Evolutionary conservation across 345 rosid species (phyloP).

Genomic region (rapeseed (Brassica napus)): DNA sequence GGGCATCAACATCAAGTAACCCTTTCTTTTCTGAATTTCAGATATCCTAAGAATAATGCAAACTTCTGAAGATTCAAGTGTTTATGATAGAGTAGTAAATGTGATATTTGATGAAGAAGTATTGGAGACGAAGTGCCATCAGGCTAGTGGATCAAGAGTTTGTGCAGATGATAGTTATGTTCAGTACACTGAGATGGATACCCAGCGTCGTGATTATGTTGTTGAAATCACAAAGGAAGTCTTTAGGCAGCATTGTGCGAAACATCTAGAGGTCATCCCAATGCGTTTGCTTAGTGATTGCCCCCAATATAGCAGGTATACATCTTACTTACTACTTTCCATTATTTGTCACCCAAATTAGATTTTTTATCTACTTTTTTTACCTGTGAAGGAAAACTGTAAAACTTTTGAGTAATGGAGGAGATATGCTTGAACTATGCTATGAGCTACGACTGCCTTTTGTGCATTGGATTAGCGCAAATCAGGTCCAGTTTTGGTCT

Average conservation of each 20-base stretch:
- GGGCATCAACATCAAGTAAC: slow-evolving; percentile 31
- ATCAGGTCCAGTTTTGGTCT: slow-evolving; percentile 57
- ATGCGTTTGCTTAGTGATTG: slow-evolving; percentile 67
- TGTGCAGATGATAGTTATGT: slow-evolving; percentile 47
- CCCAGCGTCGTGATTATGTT: slow-evolving; percentile 83
- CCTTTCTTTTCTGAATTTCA: slow-evolving; percentile 46
- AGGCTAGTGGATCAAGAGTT: slow-evolving; percentile 44
- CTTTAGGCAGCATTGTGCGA: slow-evolving; percentile 81
- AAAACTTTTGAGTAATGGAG: slow-evolving; percentile 86
- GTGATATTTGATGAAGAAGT: slow-evolving; percentile 79
- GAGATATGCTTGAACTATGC: slow-evolving; percentile 92
- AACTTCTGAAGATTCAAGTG: slow-evolving; percentile 79
- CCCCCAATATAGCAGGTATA: slow-evolving; percentile 63
- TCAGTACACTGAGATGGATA: slow-evolving; percentile 59
- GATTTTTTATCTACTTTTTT: no score
- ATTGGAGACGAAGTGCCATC: slow-evolving; percentile 55
- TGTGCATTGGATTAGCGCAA: slow-evolving; percentile 63
- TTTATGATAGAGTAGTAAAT: slow-evolving; percentile 82
- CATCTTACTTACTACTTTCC: slow-evolving; percentile 14
- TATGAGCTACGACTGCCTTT: slow-evolving; percentile 87
- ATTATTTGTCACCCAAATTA: slow-evolving; percentile 19
- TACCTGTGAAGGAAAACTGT: slow-evolving; percentile 57
- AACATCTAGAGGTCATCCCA: slow-evolving; percentile 73
- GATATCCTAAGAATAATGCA: slow-evolving; percentile 82
- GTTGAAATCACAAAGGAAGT: slow-evolving; percentile 75